These are phyloP conservation scores for Xenosphaeropsis pyriputrescens DNA, from an alignment of 2,329 filamentous ascomycete species.

Conservation along the genomic window DNA sequence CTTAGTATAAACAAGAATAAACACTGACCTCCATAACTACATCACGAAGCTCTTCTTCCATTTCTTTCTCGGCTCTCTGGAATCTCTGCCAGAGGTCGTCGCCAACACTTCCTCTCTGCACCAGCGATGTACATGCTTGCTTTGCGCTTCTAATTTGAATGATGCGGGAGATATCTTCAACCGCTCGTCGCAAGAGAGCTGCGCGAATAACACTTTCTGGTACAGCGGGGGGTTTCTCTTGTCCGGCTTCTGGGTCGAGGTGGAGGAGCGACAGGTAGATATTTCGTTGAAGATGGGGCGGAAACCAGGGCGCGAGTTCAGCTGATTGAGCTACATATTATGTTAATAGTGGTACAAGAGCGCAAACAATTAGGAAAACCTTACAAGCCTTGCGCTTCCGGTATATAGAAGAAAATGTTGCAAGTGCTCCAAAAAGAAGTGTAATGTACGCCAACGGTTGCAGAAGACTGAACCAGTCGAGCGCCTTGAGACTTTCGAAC, in stretches of 20 bases:
- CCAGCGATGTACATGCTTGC: conserved; percentile 65
- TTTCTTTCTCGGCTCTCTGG: conserved; percentile 84
- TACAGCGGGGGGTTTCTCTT: conserved; percentile 53
- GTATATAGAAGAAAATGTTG: conserved; percentile 86
- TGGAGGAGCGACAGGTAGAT: conserved; percentile 89
- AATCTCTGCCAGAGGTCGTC: conserved; percentile 95
- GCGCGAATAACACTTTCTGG: conserved; percentile 80
- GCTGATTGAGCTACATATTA: conserved; percentile 51
- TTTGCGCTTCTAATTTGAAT: conserved; percentile 82
- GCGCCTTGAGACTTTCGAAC: conserved; percentile 16
- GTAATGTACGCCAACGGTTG: conserved; percentile 82
- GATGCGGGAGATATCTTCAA: conserved; percentile 86
- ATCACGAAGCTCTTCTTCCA: conserved; percentile 89
- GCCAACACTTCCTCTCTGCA: conserved; percentile 85
- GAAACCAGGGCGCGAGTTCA: conserved; percentile 89
- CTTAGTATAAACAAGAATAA: neutral
- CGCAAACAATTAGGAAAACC: conserved; percentile 18
- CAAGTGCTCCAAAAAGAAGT: conserved; percentile 75
- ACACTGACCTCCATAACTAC: conserved; percentile 72
- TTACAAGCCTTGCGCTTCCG: conserved; percentile 77
- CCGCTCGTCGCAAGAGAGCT: conserved; percentile 74
- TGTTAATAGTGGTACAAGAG: conserved; percentile 5
- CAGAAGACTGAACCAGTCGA: conserved; percentile 73
- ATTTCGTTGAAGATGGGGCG: conserved; percentile 78
- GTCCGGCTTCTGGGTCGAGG: conserved; percentile 45